These are phyloP conservation scores for Manihot esculenta DNA, from an alignment of 441 rosid species.

Conservation along the genomic window DNA sequence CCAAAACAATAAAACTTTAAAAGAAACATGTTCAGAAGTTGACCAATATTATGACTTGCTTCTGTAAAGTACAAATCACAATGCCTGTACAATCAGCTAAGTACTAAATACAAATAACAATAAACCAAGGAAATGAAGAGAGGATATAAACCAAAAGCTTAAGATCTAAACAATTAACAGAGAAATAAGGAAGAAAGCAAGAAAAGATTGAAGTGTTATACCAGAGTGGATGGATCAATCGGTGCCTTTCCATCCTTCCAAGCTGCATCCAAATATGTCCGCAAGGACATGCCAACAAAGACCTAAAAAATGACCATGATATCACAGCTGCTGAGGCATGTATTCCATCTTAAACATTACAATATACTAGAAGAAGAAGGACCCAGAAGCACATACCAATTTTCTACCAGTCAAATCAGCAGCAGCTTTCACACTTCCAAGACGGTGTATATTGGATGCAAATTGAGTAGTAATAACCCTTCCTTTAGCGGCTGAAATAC, in stretches of 20 bases:
- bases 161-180: slow-evolving; percentile 1
- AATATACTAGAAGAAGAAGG: slow-evolving; percentile 14
- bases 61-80: not conserved
- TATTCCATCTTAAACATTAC: slow-evolving; percentile 7
- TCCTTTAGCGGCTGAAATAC: slow-evolving; percentile 76
- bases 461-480: slow-evolving; percentile 95
- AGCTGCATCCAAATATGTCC: slow-evolving; percentile 96
- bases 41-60: not conserved
- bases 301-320: slow-evolving; percentile 45
- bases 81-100: not conserved
- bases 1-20: not conserved
- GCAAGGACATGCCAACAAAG: slow-evolving; percentile 94
- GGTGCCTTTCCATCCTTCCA: slow-evolving; percentile 99
- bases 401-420: slow-evolving; percentile 92
- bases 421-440: slow-evolving; percentile 97
- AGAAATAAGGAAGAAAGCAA: slow-evolving; percentile 3
- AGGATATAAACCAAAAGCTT: not conserved
- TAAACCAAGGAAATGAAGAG: not conserved
- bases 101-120: not conserved
- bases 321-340: slow-evolving; percentile 18
- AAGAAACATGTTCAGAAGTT: not conserved
- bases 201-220: slow-evolving; percentile 27
- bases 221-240: slow-evolving; percentile 94
- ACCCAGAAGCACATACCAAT: slow-evolving; percentile 49
- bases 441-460: slow-evolving; percentile 94